Evolutionary conservation across 306 rosid genomes (phyloP).

Genomic region (barrel medic (Medicago truncatula)): DNA sequence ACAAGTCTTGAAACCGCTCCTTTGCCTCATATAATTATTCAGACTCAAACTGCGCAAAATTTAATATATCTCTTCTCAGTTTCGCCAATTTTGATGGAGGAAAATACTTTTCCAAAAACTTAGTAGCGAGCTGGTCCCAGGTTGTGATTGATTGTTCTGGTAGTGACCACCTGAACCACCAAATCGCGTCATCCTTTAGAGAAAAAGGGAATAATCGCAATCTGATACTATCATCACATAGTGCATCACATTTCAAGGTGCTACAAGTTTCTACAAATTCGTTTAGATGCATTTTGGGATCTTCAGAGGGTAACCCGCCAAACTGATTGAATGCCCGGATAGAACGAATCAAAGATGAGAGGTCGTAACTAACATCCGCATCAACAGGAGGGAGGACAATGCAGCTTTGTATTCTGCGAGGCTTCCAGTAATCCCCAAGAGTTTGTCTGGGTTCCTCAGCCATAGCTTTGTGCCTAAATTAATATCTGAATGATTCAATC

Average conservation of each 20-base stretch:
- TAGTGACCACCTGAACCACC: not conserved
- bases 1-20: not conserved
- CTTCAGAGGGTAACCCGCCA: constrained; percentile 1
- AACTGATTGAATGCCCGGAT: not conserved
- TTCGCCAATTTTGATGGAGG: not conserved
- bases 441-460: not conserved
- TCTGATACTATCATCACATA: not conserved
- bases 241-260: not conserved
- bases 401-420: not conserved
- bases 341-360: not conserved
- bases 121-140: not conserved
- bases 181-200: not conserved
- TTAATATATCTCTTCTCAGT: not conserved
- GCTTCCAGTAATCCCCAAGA: not conserved
- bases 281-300: not conserved
- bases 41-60: not conserved
- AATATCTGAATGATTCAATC: not conserved
- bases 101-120: not conserved
- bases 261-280: not conserved
- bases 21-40: not conserved
- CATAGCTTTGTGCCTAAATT: not conserved
- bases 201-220: not conserved
- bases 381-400: not conserved
- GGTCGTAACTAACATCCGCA: not conserved
- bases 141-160: not conserved